phyloP scores from a whole-genome alignment of 306 rosid genomes.

The Alnus rubra region DNA sequence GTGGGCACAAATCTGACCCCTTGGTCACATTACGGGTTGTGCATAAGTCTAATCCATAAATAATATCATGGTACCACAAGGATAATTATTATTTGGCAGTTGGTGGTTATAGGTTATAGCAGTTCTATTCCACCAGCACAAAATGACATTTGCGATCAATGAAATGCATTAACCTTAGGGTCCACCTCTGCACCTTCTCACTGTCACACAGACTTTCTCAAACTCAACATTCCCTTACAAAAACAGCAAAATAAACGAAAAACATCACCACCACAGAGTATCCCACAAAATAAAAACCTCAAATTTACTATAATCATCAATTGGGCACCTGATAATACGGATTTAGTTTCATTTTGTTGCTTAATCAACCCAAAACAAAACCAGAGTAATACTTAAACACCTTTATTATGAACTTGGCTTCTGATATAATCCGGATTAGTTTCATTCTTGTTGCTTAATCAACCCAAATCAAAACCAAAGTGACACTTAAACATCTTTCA shows the following conservation, averaged over 20 bases:
- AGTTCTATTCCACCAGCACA: slow-evolving; percentile 11
- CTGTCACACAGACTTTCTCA: not conserved
- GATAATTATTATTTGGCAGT: not conserved
- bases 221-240: not conserved
- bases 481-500: too few species aligned
- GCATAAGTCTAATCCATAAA: not conserved
- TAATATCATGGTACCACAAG: not conserved
- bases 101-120: too few species aligned
- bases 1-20: too few species aligned
- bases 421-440: too few species aligned
- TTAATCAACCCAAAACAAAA: not conserved
- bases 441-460: too few species aligned
- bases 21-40: not conserved
- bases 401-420: too few species aligned
- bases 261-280: not conserved
- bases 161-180: not conserved
- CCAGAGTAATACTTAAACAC: too few species aligned
- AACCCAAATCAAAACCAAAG: too few species aligned
- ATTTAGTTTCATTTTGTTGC: not conserved
- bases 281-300: not conserved
- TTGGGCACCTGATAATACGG: not conserved
- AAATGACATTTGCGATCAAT: not conserved
- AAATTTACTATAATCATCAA: not conserved
- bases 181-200: not conserved
- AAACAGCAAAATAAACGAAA: too few species aligned